These are phyloP conservation scores for Ophiostoma sp. DNA, from an alignment of 2,329 filamentous ascomycete genomes.

Conservation along the genomic window DNA sequence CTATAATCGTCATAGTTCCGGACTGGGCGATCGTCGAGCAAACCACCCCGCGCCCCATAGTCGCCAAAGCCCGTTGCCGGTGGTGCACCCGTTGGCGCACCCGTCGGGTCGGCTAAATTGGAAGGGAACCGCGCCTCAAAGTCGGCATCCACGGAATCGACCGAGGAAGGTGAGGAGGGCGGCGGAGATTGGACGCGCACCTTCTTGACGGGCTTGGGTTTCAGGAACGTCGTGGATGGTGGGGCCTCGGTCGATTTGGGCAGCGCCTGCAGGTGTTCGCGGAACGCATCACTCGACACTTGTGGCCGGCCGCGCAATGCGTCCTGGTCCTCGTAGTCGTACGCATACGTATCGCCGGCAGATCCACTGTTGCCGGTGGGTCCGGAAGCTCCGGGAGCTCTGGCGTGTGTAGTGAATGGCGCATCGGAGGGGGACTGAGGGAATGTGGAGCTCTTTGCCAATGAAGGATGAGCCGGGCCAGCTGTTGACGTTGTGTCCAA, in stretches of 20 bases:
- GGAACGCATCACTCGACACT: constrained; percentile 37
- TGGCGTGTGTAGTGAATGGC: neutral
- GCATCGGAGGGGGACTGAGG: neutral
- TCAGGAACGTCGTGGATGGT: constrained; percentile 41
- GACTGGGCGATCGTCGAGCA: constrained; percentile 23
- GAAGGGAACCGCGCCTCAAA: constrained; percentile 37
- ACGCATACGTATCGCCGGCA: constrained; percentile 19
- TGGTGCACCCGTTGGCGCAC: neutral
- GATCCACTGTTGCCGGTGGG: constrained; percentile 14
- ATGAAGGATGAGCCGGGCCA: constrained; percentile 28
- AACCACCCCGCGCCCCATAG: neutral
- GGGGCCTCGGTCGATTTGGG: constrained; percentile 38
- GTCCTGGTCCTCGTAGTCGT: neutral
- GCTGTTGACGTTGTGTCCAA: constrained; percentile 30
- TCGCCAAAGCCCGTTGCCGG: neutral
- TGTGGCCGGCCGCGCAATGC: constrained; percentile 30
- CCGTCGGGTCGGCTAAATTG: constrained; percentile 31
- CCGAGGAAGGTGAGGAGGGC: constrained; percentile 58
- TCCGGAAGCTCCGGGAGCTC: constrained; percentile 18
- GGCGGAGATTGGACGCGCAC: constrained; percentile 67
- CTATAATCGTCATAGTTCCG: constrained; percentile 35
- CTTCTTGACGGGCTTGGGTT: constrained; percentile 61
- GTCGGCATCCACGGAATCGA: constrained; percentile 49
- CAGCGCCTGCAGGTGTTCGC: constrained; percentile 36
- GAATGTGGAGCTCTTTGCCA: constrained; percentile 13